Conservation (phyloP, 1,284 basidiomycete genomes). For the Cronartium quercuum region DNA sequence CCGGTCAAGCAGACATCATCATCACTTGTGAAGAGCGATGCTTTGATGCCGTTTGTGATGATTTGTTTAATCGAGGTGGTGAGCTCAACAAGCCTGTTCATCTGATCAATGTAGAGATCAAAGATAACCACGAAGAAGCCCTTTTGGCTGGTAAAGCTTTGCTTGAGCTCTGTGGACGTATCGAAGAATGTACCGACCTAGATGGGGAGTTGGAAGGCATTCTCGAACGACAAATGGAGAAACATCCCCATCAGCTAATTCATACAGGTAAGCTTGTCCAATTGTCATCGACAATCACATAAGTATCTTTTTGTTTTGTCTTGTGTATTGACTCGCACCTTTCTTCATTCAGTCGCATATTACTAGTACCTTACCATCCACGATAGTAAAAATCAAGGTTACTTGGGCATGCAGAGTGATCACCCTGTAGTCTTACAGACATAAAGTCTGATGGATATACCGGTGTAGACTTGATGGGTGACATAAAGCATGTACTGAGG, state of each 20-base stretch:
- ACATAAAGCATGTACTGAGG: too few species aligned
- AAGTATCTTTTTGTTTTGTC: too few species aligned
- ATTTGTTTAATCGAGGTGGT: slow-evolving; percentile 78
- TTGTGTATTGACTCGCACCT: too few species aligned
- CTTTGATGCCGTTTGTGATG: slow-evolving; percentile 97
- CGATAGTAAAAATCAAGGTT: too few species aligned
- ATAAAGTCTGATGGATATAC: too few species aligned
- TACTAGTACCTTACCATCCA: too few species aligned
- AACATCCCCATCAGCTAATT: slow-evolving; percentile 82
- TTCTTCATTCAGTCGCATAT: too few species aligned
- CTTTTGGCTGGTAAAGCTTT: slow-evolving; percentile 91
- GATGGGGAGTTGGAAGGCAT: slow-evolving; percentile 87
- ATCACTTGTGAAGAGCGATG: slow-evolving; percentile 99
- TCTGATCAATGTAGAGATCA: slow-evolving; percentile 96
- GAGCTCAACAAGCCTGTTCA: slow-evolving; percentile 92
- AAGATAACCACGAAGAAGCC: slow-evolving; percentile 98
- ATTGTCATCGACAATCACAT: too few species aligned
- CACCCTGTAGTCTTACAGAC: too few species aligned
- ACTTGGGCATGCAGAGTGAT: too few species aligned
- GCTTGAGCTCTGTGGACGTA: slow-evolving; percentile 69
- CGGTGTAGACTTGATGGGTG: too few species aligned
- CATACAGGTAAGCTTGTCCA: too few species aligned
- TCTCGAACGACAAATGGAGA: slow-evolving; percentile 72
- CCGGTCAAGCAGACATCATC: slow-evolving; percentile 79
- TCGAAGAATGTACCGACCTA: slow-evolving; percentile 75